Percentiles rank a stretch among this genome's conserved stretches.
Evolutionary conservation across 2,329 filamentous ascomycete species (phyloP).

Genomic region (Fusarium palustre): DNA sequence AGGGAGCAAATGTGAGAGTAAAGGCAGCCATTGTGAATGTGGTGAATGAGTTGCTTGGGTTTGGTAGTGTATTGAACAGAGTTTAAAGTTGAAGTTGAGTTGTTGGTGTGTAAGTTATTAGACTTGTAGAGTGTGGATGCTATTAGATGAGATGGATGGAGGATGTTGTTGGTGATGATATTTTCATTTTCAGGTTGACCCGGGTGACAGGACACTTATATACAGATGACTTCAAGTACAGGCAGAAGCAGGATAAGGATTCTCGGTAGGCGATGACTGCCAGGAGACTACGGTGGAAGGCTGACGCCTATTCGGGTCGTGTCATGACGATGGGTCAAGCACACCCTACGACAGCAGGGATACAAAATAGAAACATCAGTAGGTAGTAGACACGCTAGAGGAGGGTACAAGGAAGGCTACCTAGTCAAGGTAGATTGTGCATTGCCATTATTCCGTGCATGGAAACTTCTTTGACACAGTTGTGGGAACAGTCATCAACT

Average conservation of each 20-base stretch:
- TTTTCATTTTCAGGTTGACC: slow-evolving; percentile 7
- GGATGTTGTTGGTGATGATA: slow-evolving; percentile 31
- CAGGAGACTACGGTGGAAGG: slow-evolving; percentile 20
- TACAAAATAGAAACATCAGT: slow-evolving; percentile 42
- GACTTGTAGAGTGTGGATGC: slow-evolving; percentile 18
- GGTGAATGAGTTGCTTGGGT: slow-evolving; percentile 3
- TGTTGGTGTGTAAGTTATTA: slow-evolving; percentile 6
- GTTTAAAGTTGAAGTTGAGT: slow-evolving; percentile 4
- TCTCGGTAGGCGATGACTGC: slow-evolving; percentile 14
- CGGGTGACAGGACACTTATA: slow-evolving; percentile 32
- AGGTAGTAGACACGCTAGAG: not conserved
- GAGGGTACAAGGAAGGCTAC: slow-evolving; percentile 16
- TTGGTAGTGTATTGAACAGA: not conserved
- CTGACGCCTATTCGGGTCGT: slow-evolving; percentile 37
- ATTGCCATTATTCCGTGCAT: slow-evolving; percentile 29
- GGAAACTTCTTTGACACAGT: slow-evolving; percentile 32
- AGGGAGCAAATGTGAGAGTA: slow-evolving; percentile 42
- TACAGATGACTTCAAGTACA: slow-evolving; percentile 17
- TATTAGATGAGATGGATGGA: slow-evolving; percentile 11
- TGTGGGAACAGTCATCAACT: slow-evolving; percentile 27
- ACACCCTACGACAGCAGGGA: slow-evolving; percentile 22
- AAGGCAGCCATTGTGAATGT: slow-evolving; percentile 49
- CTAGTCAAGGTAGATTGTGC: slow-evolving; percentile 12
- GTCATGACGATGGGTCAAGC: slow-evolving; percentile 32
- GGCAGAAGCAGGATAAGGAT: slow-evolving; percentile 18